Evolutionary conservation across 805 yeast genomes (phyloP), one percentile per base, ranked within the genome.

Genomic region (Sugiyamaella qingdaonensis): DNA sequence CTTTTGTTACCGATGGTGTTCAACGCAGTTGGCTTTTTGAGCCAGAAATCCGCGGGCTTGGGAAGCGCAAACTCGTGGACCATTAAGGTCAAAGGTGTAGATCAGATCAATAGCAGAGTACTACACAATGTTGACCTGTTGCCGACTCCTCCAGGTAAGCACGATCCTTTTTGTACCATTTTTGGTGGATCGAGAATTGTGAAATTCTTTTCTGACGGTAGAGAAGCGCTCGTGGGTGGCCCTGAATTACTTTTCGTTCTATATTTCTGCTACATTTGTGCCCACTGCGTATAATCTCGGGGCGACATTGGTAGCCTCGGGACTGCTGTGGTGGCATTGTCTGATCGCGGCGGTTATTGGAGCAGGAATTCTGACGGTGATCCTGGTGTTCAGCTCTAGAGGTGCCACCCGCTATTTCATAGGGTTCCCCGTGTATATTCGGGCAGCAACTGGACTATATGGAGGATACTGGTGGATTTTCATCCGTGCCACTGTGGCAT

Each of bases 401-500:
- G 24, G 24, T 14, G 43, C 24, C 11, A 36, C 42, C 9, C 11
- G 42, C 14, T 39, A 39, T 19, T 39, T 14, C 24, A 10, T 39
- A 11, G 24, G 24, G 4, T 39, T 39, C 24, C 21, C 43, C 10
- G 43, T 39, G 11, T 39, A 39, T 16, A 16, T 39, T 14, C 5
- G 43, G 19, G 43, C 24, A 19, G 14, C 24, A n/a, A 16, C 43
- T 8, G 21, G 43, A 16, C 21, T 39, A 16, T 39, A 39, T 16
- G 43, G 43, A 39, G 43, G 43, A 19, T 39, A 39, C 16, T 39
- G 24, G 43, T 39, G 43, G 24, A 5, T 16, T 39, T 39, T 39
- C 24, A 39, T 39, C 24, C 16, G 43, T 11, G 24, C 43, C 4
- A 39, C 43, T 14, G 24, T 39, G 5, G 43, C 43, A 4, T 39